These are phyloP conservation scores for Cymbopogon flexuosus DNA, from an alignment of 202 grass and related monocot genomes.

Conservation along the genomic window DNA sequence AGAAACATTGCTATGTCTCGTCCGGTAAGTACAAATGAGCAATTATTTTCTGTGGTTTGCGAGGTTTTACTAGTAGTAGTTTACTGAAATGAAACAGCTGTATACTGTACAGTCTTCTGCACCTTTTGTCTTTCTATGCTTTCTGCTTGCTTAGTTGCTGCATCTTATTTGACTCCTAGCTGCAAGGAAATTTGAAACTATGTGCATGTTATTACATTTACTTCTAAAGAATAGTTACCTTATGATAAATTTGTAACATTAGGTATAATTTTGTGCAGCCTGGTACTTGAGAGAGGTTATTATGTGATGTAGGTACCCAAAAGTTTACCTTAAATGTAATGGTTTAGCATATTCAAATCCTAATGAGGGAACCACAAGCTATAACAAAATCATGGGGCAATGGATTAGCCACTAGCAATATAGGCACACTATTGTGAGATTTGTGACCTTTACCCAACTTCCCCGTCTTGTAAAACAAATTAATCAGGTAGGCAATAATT, in stretches of 20 bases:
- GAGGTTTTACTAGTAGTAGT: not conserved
- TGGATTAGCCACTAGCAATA: not conserved
- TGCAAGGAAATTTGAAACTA: not conserved
- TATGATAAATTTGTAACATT: not conserved
- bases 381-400: not conserved
- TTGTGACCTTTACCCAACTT: not conserved
- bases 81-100: conserved; percentile 7
- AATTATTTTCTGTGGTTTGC: conserved; percentile 2
- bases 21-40: conserved; percentile 13
- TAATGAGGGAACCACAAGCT: not conserved
- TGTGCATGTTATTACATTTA: not conserved
- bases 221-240: not conserved
- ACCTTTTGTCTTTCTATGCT: conserved; percentile 21
- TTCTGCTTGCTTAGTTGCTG: conserved; percentile 26
- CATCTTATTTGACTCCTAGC: conserved; percentile 22
- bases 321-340: not conserved
- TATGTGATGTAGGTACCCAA: not conserved
- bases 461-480: not conserved
- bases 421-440: not conserved
- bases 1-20: conserved; percentile 27
- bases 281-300: not conserved
- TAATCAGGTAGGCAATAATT: not conserved
- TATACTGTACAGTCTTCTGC: not conserved
- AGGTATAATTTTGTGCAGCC: not conserved
- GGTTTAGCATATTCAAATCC: not conserved